Percentiles rank a stretch among this genome's conserved stretches.
These are phyloP conservation scores for Kwoniella mangroviensis DNA, from an alignment of 768 basidiomycete genomes.

Conservation along the genomic window DNA sequence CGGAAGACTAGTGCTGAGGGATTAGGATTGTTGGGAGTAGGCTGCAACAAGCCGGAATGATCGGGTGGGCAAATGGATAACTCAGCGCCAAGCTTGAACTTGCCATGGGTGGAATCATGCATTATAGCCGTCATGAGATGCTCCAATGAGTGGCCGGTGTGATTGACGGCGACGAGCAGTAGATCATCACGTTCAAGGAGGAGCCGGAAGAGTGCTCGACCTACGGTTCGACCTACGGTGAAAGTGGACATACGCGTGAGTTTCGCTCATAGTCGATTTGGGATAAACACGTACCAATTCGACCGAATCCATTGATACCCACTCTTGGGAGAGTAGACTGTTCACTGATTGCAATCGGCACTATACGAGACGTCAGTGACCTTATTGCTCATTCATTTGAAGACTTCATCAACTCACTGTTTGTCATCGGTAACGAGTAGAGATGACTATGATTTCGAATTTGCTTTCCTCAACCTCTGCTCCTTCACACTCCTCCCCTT, in stretches of 20 bases:
- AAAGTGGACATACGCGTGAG: background rate
- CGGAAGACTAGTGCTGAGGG: constrained; percentile 40
- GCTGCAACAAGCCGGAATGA: constrained; percentile 35
- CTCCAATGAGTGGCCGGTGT: constrained; percentile 56
- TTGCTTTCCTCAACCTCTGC: background rate
- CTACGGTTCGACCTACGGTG: constrained; percentile 28
- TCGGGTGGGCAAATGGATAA: constrained; percentile 39
- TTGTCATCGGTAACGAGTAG: too few species aligned
- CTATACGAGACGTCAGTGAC: background rate
- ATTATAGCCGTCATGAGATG: constrained; percentile 54
- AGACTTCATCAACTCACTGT: background rate
- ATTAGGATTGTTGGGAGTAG: constrained; percentile 38
- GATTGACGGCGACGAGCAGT: constrained; percentile 56
- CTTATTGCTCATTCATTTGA: too few species aligned
- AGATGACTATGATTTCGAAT: too few species aligned
- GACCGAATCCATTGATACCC: constrained; percentile 58
- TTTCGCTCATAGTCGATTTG: constrained; percentile 13
- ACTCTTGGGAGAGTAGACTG: constrained; percentile 20
- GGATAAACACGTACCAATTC: constrained; percentile 49
- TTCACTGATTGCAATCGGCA: constrained; percentile 17
- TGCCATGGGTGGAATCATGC: constrained; percentile 58
- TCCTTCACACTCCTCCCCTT: background rate
- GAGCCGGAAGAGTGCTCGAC: constrained; percentile 35
- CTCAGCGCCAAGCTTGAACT: constrained; percentile 31
- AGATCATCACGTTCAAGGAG: constrained; percentile 35